phyloP scores from a whole-genome alignment of 306 rosid genomes.

The Carpinus viminea region DNA sequence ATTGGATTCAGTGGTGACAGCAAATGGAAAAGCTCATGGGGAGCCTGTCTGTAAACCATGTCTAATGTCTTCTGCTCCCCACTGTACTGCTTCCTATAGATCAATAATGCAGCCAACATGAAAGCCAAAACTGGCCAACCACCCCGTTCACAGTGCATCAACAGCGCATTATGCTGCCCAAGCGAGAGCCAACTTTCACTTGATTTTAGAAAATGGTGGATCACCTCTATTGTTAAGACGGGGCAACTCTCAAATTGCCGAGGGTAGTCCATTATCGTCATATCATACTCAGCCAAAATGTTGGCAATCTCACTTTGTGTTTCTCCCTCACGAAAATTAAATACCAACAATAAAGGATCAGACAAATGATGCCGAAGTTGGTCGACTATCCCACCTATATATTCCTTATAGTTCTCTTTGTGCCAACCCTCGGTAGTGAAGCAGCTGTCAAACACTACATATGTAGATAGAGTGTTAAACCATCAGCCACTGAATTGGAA shows the following conservation, averaged over 20 bases:
- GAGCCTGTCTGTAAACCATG: conserved; percentile 89
- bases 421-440: conserved; percentile 81
- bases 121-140: conserved; percentile 95
- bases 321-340: conserved; percentile 74
- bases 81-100: conserved; percentile 60
- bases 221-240: conserved; percentile 73
- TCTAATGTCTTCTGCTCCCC: conserved; percentile 93
- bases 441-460: conserved; percentile 86
- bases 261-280: conserved; percentile 95
- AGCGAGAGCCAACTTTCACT: conserved; percentile 92
- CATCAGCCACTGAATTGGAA: background rate
- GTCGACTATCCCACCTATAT: conserved; percentile 57
- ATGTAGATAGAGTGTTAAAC: conserved; percentile 2
- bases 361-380: conserved; percentile 62
- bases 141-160: conserved; percentile 93
- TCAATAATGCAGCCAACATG: conserved; percentile 85
- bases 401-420: conserved; percentile 63
- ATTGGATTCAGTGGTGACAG: conserved; percentile 71
- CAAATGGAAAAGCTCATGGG: conserved; percentile 73
- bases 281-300: conserved; percentile 66
- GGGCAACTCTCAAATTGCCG: conserved; percentile 84
- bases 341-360: conserved; percentile 73
- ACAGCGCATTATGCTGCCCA: conserved; percentile 71
- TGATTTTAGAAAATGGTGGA: conserved; percentile 87
- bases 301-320: conserved; percentile 53